phyloP scores from a whole-genome alignment of 176 grass and related monocot species.

The Zoysia japonica region DNA sequence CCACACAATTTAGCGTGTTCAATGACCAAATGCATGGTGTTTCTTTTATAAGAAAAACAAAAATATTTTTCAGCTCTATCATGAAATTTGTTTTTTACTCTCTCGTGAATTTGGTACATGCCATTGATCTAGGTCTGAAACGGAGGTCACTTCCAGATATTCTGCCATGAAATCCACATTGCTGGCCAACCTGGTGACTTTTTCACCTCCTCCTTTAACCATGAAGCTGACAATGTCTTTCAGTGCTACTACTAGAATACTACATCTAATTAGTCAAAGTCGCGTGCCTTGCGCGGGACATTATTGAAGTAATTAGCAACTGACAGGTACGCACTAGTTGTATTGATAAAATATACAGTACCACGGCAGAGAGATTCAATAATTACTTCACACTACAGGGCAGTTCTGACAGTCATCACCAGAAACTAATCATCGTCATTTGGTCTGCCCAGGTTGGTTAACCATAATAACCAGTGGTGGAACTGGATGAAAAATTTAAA shows the following conservation, averaged over 20 bases:
- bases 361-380: background rate
- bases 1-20: no score
- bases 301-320: conserved; percentile 16
- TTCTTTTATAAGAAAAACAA: no score
- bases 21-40: no score
- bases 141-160: background rate
- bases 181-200: conserved; percentile 33
- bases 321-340: background rate
- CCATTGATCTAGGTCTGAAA: conserved; percentile 15
- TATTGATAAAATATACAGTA: conserved; percentile 29
- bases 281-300: conserved; percentile 38
- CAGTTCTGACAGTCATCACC: background rate
- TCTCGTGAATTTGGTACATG: background rate
- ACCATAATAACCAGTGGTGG: background rate
- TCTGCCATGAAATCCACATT: background rate
- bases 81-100: no score
- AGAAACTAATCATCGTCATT: background rate
- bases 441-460: background rate
- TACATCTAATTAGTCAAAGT: conserved; percentile 1
- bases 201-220: conserved; percentile 3
- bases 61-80: no score
- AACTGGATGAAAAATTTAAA: no score
- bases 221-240: conserved; percentile 1
- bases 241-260: background rate
- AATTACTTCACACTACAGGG: background rate